These are phyloP conservation scores for Selaginella tamariscina DNA, from an alignment of 75 land plant genomes.

Conservation along the genomic window DNA sequence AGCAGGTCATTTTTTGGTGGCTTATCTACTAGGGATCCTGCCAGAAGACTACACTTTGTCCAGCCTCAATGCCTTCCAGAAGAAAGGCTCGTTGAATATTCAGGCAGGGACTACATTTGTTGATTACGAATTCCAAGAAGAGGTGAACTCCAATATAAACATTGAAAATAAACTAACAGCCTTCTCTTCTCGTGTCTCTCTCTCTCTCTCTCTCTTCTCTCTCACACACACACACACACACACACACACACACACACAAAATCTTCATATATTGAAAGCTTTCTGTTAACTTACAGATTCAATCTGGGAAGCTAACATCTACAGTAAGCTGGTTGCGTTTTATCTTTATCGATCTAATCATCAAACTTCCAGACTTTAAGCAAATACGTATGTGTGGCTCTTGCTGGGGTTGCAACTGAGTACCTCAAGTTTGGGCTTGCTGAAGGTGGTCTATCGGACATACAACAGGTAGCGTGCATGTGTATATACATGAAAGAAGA, in stretches of 20 bases:
- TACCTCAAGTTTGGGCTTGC: slow-evolving; percentile 66
- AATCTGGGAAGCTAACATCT: slow-evolving; percentile 45
- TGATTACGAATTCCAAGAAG: slow-evolving; percentile 81
- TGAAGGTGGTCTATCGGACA: slow-evolving; percentile 86
- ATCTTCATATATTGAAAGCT: no score
- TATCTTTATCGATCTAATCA: background rate
- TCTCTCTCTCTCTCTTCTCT: no score
- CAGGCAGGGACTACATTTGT: slow-evolving; percentile 93
- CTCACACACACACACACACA: no score
- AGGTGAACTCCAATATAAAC: slow-evolving; percentile 31
- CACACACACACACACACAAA: no score
- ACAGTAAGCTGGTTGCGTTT: slow-evolving; percentile 25
- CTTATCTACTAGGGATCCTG: slow-evolving; percentile 76
- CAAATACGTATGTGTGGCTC: slow-evolving; percentile 77
- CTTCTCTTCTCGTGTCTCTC: no score
- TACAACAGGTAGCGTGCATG: slow-evolving; percentile 46
- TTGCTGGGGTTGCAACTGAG: slow-evolving; percentile 85
- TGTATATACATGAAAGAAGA: background rate
- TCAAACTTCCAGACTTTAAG: slow-evolving; percentile 40
- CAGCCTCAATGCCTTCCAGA: slow-evolving; percentile 61
- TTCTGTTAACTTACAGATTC: slow-evolving; percentile 30
- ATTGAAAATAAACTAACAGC: no score
- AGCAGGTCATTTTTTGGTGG: slow-evolving; percentile 90
- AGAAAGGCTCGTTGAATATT: slow-evolving; percentile 62
- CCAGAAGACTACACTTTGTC: slow-evolving; percentile 71